A percentile compares a stretch with the other conserved stretches of the same genome.
Conservation (phyloP, 805 yeast species). For the Tetrapisispora namnaoensis region DNA sequence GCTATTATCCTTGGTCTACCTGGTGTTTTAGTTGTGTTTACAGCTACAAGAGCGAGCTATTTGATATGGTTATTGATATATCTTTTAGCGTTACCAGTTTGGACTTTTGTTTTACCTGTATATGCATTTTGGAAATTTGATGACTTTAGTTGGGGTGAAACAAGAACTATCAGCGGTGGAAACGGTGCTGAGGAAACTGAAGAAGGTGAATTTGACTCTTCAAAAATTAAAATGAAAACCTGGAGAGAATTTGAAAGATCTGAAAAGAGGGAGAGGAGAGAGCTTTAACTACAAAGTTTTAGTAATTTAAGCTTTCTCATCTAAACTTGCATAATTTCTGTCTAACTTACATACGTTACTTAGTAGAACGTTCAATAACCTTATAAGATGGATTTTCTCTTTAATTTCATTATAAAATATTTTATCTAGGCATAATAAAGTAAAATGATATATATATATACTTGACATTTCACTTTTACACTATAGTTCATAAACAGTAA, state of each 20-base stretch:
- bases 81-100: constrained; percentile 73
- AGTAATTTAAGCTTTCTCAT: background rate
- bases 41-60: constrained; percentile 66
- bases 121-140: constrained; percentile 94
- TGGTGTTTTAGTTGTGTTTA: constrained; percentile 67
- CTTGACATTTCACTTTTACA: background rate
- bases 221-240: constrained; percentile 78
- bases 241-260: constrained; percentile 92
- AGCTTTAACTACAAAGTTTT: background rate
- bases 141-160: constrained; percentile 95
- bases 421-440: background rate
- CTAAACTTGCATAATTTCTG: background rate
- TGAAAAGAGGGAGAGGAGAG: constrained; percentile 2
- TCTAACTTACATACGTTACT: background rate
- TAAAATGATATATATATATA: background rate
- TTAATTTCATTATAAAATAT: too few relatives aligned
- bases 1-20: constrained; percentile 79
- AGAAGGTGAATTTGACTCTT: constrained; percentile 85
- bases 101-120: constrained; percentile 83
- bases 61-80: constrained; percentile 73
- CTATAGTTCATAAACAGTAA: constrained; percentile 27
- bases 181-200: constrained; percentile 43
- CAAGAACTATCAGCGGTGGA: constrained; percentile 67
- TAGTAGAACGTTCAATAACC: too few relatives aligned
- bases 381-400: too few relatives aligned